phyloP scores from a whole-genome alignment of 208 protist species.

The Acanthamoeba lugdunensis region DNA sequence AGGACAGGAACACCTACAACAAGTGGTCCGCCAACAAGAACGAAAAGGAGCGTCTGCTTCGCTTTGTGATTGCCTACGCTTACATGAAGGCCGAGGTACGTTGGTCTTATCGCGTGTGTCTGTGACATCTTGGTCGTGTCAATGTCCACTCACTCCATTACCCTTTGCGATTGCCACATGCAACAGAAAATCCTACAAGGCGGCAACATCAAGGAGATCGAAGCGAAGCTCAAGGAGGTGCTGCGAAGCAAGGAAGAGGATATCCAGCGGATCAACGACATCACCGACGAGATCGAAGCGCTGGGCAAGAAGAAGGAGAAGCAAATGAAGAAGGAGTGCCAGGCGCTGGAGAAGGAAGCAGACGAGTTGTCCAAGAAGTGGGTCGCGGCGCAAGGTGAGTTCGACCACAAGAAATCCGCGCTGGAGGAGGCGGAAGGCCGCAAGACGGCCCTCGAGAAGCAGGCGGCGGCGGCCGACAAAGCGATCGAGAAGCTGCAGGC shows the following conservation, averaged over 20 bases:
- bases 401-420: constrained; percentile 70
- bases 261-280: constrained; percentile 85
- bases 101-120: neutral
- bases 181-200: constrained; percentile 47
- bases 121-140: too few species aligned
- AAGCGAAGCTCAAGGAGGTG: constrained; percentile 32
- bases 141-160: neutral
- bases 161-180: too few species aligned
- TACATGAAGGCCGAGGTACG: constrained; percentile 76
- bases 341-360: constrained; percentile 66
- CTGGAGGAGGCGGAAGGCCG: constrained; percentile 1
- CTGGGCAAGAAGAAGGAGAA: constrained; percentile 79
- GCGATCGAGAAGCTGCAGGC: neutral
- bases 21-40: constrained; percentile 83
- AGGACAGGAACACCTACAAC: constrained; percentile 87
- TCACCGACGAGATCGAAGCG: constrained; percentile 84
- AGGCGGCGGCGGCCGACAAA: neutral
- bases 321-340: constrained; percentile 72
- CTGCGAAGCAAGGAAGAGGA: constrained; percentile 44
- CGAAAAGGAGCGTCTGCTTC: constrained; percentile 85
- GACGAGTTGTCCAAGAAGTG: constrained; percentile 80
- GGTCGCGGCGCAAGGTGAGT: constrained; percentile 74
- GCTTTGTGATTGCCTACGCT: constrained; percentile 87
- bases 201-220: constrained; percentile 41
- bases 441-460: constrained; percentile 53